Evolutionary conservation across 257 asterid species (phyloP).

Genomic region (Gentiana straminea): DNA sequence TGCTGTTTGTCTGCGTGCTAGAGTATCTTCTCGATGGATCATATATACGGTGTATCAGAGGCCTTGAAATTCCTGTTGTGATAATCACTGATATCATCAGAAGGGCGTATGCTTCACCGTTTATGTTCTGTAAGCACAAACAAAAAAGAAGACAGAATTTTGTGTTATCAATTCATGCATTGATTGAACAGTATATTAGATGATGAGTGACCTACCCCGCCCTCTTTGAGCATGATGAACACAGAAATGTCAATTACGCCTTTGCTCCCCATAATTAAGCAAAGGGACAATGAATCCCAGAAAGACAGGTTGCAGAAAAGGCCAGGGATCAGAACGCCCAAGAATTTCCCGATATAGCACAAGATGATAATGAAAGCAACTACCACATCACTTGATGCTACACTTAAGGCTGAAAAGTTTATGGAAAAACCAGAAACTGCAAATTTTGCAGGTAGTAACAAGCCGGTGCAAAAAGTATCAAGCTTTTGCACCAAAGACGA

Average conservation of each 20-base stretch:
- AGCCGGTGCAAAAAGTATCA: slow-evolving; percentile 19
- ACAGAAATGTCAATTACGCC: slow-evolving; percentile 44
- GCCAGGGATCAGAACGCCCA: slow-evolving; percentile 29
- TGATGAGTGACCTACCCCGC: slow-evolving; percentile 22
- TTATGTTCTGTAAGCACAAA: slow-evolving; percentile 27
- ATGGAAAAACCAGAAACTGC: slow-evolving; percentile 31
- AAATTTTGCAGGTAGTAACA: slow-evolving; percentile 53
- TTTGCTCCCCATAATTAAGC: slow-evolving; percentile 49
- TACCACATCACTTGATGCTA: slow-evolving; percentile 3
- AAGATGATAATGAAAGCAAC: slow-evolving; percentile 17
- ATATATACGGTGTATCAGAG: slow-evolving; percentile 31
- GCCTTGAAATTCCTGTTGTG: slow-evolving; percentile 41
- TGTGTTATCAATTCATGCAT: no score
- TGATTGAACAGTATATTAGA: no score
- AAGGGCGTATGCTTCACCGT: slow-evolving; percentile 32
- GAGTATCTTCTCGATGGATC: slow-evolving; percentile 47
- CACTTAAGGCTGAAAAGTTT: slow-evolving; percentile 18
- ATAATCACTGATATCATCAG: slow-evolving; percentile 37
- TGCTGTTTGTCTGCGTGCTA: slow-evolving; percentile 21
- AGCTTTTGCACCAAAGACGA: slow-evolving; percentile 26
- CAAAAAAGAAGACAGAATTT: no score
- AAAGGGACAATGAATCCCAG: slow-evolving; percentile 36
- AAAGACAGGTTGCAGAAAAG: slow-evolving; percentile 22
- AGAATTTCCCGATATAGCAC: slow-evolving; percentile 31
- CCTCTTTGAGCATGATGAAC: slow-evolving; percentile 29